Conservation (phyloP, 352 stramenopile species). For the Phytophthora pinifolia region DNA sequence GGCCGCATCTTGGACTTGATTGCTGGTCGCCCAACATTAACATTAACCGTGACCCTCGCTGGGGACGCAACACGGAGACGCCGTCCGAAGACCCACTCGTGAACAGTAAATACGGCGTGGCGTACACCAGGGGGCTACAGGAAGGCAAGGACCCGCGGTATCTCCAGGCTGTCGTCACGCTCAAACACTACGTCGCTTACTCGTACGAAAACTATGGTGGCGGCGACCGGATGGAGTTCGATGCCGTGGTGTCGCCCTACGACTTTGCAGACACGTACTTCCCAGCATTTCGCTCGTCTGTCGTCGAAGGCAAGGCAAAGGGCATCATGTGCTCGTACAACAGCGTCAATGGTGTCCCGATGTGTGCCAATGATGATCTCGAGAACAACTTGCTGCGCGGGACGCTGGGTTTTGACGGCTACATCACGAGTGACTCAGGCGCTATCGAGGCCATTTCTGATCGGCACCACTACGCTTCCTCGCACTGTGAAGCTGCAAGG, state of each 20-base stretch:
- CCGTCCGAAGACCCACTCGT: constrained; percentile 91
- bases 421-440: constrained; percentile 92
- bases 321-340: constrained; percentile 97
- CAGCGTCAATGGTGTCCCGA: constrained; percentile 89
- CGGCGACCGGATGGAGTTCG: constrained; percentile 76
- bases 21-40: constrained; percentile 95
- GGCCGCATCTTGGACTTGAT: constrained; percentile 77
- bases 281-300: constrained; percentile 74
- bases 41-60: constrained; percentile 91
- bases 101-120: constrained; percentile 84
- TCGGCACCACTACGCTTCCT: constrained; percentile 65
- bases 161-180: constrained; percentile 81
- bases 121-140: constrained; percentile 89
- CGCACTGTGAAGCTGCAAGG: constrained; percentile 45
- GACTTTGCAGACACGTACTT: constrained; percentile 93
- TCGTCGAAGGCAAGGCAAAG: constrained; percentile 63
- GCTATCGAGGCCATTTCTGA: constrained; percentile 79
- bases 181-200: constrained; percentile 95
- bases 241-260: constrained; percentile 81
- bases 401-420: constrained; percentile 84
- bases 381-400: constrained; percentile 58
- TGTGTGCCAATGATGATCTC: constrained; percentile 83
- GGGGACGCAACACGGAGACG: constrained; percentile 91
- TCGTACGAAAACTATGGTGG: constrained; percentile 67
- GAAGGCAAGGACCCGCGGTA: constrained; percentile 48